phyloP scores from a whole-genome alignment of 495 filamentous ascomycete species.

The Lasiosphaeria hispida region DNA sequence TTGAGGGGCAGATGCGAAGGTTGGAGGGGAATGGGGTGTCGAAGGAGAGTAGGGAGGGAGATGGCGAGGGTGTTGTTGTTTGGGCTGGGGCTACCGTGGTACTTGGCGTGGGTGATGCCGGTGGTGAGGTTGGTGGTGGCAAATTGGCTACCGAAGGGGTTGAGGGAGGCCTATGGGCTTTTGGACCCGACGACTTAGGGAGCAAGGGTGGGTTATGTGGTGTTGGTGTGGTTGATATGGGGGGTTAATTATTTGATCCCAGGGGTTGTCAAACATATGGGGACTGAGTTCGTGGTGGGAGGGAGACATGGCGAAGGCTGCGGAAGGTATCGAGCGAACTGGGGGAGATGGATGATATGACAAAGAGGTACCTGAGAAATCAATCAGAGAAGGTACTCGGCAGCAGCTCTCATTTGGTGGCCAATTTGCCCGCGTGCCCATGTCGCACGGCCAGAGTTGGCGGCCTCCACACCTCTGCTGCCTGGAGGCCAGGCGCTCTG shows the following conservation, averaged over 20 bases:
- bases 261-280: background rate
- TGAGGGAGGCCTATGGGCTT: constrained; percentile 13
- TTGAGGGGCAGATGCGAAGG: background rate
- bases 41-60: background rate
- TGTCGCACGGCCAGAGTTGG: too few species aligned
- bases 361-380: too few species aligned
- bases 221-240: background rate
- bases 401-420: too few species aligned
- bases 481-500: too few species aligned
- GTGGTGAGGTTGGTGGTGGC: constrained; percentile 17
- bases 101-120: constrained; percentile 15
- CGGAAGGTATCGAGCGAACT: constrained; percentile 8
- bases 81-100: constrained; percentile 16
- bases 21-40: constrained; percentile 10
- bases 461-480: too few species aligned
- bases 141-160: constrained; percentile 8
- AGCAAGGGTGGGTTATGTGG: constrained; percentile 10
- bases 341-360: constrained; percentile 17
- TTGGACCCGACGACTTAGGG: constrained; percentile 7
- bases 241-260: constrained; percentile 5
- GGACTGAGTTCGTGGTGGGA: constrained; percentile 1
- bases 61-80: constrained; percentile 11
- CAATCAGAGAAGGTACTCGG: too few species aligned
- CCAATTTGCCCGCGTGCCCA: too few species aligned
- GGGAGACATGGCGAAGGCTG: constrained; percentile 18